Conservation (phyloP, 2,329 filamentous ascomycete genomes). For the Penicillium capsulatum region DNA sequence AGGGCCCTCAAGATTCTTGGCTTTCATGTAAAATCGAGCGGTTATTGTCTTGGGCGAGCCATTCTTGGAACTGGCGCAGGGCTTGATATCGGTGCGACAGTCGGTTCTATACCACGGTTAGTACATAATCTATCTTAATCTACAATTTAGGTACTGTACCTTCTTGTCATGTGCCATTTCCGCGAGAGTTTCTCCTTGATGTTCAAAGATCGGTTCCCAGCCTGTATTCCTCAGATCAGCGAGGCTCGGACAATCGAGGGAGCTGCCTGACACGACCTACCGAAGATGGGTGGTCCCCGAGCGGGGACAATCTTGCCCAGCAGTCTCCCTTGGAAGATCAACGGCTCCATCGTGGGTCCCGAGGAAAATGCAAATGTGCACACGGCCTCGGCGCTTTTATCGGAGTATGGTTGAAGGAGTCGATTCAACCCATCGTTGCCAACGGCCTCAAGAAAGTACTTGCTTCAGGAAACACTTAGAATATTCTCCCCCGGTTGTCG, state of each 20-base stretch:
- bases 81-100: slow-evolving; percentile 17
- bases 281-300: slow-evolving; percentile 70
- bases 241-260: not conserved
- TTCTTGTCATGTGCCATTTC: slow-evolving; percentile 76
- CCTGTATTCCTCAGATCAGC: slow-evolving; percentile 49
- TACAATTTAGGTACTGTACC: slow-evolving; percentile 17
- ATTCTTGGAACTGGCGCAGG: slow-evolving; percentile 12
- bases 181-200: slow-evolving; percentile 76
- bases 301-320: slow-evolving; percentile 70
- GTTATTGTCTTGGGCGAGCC: slow-evolving; percentile 8
- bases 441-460: slow-evolving; percentile 78
- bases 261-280: slow-evolving; percentile 47
- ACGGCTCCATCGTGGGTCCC: slow-evolving; percentile 69
- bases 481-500: slow-evolving; percentile 29
- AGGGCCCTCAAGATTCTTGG: no score
- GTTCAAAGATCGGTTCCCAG: slow-evolving; percentile 89
- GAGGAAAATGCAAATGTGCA: slow-evolving; percentile 84
- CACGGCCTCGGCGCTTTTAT: slow-evolving; percentile 83
- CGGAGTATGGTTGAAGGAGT: slow-evolving; percentile 70
- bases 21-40: not conserved
- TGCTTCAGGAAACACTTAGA: slow-evolving; percentile 49
- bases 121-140: not conserved
- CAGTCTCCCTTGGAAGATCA: slow-evolving; percentile 70
- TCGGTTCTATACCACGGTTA: slow-evolving; percentile 13
- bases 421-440: slow-evolving; percentile 77